phyloP scores from a whole-genome alignment of 106 monocot species.

The Allium sativum region DNA sequence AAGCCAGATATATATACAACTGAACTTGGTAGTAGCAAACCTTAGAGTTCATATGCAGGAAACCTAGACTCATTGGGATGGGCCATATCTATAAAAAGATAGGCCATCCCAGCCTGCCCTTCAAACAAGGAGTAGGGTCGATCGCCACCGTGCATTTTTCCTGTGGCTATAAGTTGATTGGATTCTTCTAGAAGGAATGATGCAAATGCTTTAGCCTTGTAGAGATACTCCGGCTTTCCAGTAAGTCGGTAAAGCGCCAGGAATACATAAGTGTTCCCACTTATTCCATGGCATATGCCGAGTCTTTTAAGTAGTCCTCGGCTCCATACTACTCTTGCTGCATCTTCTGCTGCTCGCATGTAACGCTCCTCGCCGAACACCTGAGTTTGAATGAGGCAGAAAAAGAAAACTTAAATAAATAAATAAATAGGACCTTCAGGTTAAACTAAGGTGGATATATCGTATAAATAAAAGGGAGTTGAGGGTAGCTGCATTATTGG shows the following conservation, averaged over 20 bases:
- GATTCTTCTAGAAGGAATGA: slow-evolving; percentile 64
- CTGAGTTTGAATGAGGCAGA: slow-evolving; percentile 13
- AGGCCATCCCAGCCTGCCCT: slow-evolving; percentile 76
- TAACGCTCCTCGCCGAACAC: slow-evolving; percentile 61
- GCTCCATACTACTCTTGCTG: slow-evolving; percentile 84
- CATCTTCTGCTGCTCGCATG: slow-evolving; percentile 52
- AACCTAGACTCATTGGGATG: slow-evolving; percentile 62
- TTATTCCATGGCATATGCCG: slow-evolving; percentile 86
- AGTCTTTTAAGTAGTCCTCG: slow-evolving; percentile 77
- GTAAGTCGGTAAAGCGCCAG: slow-evolving; percentile 64
- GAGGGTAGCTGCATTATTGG: no score
- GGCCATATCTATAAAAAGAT: slow-evolving; percentile 67
- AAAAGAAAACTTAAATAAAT: background rate
- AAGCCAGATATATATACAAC: background rate
- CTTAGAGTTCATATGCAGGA: slow-evolving; percentile 72
- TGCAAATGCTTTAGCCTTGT: slow-evolving; percentile 75
- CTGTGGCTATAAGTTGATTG: slow-evolving; percentile 37
- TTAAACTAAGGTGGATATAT: no score
- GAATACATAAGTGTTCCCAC: slow-evolving; percentile 77
- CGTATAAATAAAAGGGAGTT: no score
- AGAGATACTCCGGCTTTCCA: slow-evolving; percentile 44
- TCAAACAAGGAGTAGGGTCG: slow-evolving; percentile 77
- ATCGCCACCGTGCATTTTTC: slow-evolving; percentile 74
- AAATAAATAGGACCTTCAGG: no score
- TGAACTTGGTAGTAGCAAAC: no score